Evolutionary conservation across 805 yeast genomes (phyloP), one percentile per base, ranked within the genome.

Genomic region (Saturnispora dispora): DNA sequence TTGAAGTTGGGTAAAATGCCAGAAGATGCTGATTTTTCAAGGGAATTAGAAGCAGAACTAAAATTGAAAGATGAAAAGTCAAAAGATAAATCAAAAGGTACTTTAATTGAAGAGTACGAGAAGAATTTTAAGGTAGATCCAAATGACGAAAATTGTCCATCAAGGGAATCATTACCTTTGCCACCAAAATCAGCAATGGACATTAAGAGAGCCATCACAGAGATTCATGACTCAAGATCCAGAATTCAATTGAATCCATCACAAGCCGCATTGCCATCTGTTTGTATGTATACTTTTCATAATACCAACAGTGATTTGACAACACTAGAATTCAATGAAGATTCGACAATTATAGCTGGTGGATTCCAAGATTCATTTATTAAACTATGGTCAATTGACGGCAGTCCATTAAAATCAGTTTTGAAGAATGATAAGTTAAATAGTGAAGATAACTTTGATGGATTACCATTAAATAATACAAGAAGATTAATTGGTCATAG

Each of bases 201-300:
- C 64, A 75, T 93, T 48, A 86, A 85, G 63, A 71, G 87, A 53
- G 91, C 86, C 63, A 82, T 91, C 20, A 73, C 80, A 55, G 78
- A 81, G 52, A 87, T 93, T 30, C 87, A 81, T 60, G 98, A 91
- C 66, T 80, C 91, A 8, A 75, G 96, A 53, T 78, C 86, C 33
- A 79, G 83, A 55, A 81, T 91, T 53, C 52, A 55, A 33, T 17
- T 53, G 6, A 55, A 55, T 40, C 50, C 50, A 33, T 46, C 55
- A 11, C 96, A 86, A 68, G 85, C 95, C 4, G 73, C 88, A 22
- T 78, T 91, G 25, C 99, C 99, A 22, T 85, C 95, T 52, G 96
- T 91, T 35, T 93, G 98, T 68, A 88, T 91, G 96, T 93, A 93
- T 71, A 91, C 98, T 1, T 90, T 93, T 71, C 99, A 93, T 72